phyloP scores from a whole-genome alignment of 2,329 filamentous ascomycete species.

The Boeremia exigua region DNA sequence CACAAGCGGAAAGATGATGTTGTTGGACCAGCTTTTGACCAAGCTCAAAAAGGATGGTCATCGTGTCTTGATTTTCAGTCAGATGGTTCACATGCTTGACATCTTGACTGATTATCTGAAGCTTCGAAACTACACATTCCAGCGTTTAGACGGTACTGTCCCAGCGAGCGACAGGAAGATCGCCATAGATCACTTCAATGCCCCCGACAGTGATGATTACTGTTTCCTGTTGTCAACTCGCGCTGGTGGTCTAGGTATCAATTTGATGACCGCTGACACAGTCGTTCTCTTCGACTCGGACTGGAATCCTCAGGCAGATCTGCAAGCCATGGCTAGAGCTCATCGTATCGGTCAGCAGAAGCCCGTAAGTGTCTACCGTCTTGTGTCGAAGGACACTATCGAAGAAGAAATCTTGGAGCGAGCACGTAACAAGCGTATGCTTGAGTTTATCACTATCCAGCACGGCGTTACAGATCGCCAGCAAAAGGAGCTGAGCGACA shows the following conservation, averaged over 20 bases:
- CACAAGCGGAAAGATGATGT: conserved; percentile 99
- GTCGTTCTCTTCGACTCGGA: conserved; percentile 98
- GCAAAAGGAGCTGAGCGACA: conserved; percentile 73
- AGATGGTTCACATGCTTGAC: conserved; percentile 99
- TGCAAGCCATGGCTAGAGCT: conserved; percentile 97
- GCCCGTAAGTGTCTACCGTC: conserved; percentile 92
- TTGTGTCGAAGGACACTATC: conserved; percentile 97
- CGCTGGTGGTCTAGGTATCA: conserved; percentile 97
- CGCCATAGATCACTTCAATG: conserved; percentile 98
- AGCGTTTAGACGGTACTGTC: conserved; percentile 94
- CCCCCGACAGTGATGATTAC: conserved; percentile 94
- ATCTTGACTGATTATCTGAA: conserved; percentile 94
- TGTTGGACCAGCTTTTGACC: conserved; percentile 90
- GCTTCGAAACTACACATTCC: conserved; percentile 91
- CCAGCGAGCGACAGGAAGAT: conserved; percentile 84
- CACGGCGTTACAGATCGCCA: conserved; percentile 95
- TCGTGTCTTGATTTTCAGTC: conserved; percentile 96
- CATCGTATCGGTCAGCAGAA: conserved; percentile 97
- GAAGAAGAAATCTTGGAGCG: conserved; percentile 97
- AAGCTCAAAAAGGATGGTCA: conserved; percentile 95
- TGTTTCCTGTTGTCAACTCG: conserved; percentile 94
- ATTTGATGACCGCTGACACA: conserved; percentile 97
- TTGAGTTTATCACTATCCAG: conserved; percentile 97
- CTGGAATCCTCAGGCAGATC: conserved; percentile 97
- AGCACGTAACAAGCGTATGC: conserved; percentile 93